Evolutionary conservation across 2,329 filamentous ascomycete genomes (phyloP), one percentile per base, ranked within the genome.

Genomic region (Xylariaceae sp.): DNA sequence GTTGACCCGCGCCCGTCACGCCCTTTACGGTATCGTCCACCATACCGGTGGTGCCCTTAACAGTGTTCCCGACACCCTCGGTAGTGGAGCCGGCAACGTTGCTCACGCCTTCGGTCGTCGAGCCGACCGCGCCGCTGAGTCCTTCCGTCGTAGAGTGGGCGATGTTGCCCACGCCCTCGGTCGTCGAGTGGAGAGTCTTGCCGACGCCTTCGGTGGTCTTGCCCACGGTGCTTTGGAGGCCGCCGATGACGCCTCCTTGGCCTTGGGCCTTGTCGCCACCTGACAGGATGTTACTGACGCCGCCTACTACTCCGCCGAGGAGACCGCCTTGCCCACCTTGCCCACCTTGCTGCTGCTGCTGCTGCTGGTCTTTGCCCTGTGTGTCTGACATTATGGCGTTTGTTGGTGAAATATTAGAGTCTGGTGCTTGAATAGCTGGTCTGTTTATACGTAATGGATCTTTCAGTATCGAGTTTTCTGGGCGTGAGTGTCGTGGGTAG

Each of bases 241-340:
- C 63, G 4, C 72, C 71, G 40, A 73, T 58, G 11, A 73, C 62
- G 1, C 72, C 72, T 7, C 71, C 72, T 57, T 73, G 67, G 40
- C 70, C 70, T 31, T 72, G 51, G 26, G 67, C 65, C 56, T 73
- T 64, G 34, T 72, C 68, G 51, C 70, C 71, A 42, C 71, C 71
- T 19, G 71, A 72, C 47, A 73, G 64, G 43, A 71, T 68, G 52
- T 69, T 72, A 58, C 72, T 68, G 53, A 72, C 61, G 39, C 64
- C 62, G 55, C 70, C 68, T 49, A 68, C 67, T 29, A 71, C 56
- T 44, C 65, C 64, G 58, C 70, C 70, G 47, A 72, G 64, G 45
- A 73, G 61, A 8, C 71, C 71, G 53, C 62, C 59, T 52, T 58
- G 51, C 26, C 19, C 19, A 19, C 19, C 19, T 19, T 19, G 19